Evolutionary conservation across 139 green algal genomes (phyloP), one percentile per base, ranked within the genome.

Genomic region (Eudorina sp.): DNA sequence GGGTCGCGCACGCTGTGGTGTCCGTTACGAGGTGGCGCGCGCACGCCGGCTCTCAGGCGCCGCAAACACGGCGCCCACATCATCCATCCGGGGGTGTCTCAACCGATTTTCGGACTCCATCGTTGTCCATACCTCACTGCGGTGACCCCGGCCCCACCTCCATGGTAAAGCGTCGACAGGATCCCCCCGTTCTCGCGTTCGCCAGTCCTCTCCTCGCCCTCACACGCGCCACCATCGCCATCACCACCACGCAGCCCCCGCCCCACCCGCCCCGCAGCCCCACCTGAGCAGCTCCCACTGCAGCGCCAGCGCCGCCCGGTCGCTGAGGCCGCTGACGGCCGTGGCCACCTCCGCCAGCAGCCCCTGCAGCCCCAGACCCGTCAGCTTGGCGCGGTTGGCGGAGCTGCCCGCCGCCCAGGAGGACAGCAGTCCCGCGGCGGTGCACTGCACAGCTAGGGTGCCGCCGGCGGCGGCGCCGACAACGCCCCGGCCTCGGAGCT

Each of bases 351-450:
- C 43, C 1, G 78, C 86, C 66, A 96, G 81, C 41, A 72, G 78
- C 0, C n/a, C 70, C 9, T 89, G 90, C 21, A 91, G 91, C 16
- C 89, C 91, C 55, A 93, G 83, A 0, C 60, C 82, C 0, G 87
- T 91, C 45, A 96, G 87, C 53, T 90, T 93, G 25, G 83, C 85
- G 23, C 86, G 92, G 69, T 95, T 95, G 69, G 82, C 53, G 25
- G 89, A 31, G 16, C 69, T 88, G 6, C 78, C 85, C 18, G 89
- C 89, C 31, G 93, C 94, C 90, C 91, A 95, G 5, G 78, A 82
- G 27, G 89, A 53, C 51, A 88, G 41, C 34, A 86, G 78, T 3
- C 69, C 64, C 18, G 89, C 83, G 1, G 89, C 83, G 27, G 72
- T 75, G 21, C 90, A 62, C 51, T 86, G 82, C 84, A 74, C 92